phyloP scores from a whole-genome alignment of 2,329 filamentous ascomycete genomes.

The Biscogniauxia marginata region DNA sequence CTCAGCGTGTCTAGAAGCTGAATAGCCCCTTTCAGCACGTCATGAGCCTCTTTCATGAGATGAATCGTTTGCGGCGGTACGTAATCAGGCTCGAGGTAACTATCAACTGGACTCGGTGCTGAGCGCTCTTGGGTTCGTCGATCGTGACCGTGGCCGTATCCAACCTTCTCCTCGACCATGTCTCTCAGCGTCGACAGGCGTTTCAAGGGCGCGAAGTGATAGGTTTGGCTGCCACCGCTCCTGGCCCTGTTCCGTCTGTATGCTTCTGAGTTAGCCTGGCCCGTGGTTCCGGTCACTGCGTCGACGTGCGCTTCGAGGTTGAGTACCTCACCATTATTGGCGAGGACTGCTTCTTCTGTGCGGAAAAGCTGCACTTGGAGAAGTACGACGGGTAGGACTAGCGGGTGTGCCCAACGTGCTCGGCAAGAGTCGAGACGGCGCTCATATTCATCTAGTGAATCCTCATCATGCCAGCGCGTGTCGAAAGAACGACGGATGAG shows the following conservation, averaged over 20 bases:
- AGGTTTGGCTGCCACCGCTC: conserved; percentile 11
- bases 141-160: conserved; percentile 3
- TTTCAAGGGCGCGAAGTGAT: conserved; percentile 24
- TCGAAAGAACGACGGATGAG: conserved; percentile 45
- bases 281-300: conserved; percentile 38
- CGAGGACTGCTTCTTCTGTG: conserved; percentile 43
- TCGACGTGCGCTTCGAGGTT: conserved; percentile 43
- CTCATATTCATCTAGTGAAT: conserved; percentile 47
- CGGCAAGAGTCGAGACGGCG: conserved; percentile 44
- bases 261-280: conserved; percentile 25
- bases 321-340: conserved; percentile 43
- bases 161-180: conserved; percentile 26
- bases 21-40: conserved; percentile 45
- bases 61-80: conserved; percentile 45
- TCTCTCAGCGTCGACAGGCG: conserved; percentile 27
- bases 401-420: conserved; percentile 45
- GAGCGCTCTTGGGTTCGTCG: conserved; percentile 11
- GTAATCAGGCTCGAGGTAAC: conserved; percentile 30
- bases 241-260: conserved; percentile 18
- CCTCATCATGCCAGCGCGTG: conserved; percentile 39
- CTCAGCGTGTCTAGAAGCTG: conserved; percentile 45
- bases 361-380: conserved; percentile 46
- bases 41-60: conserved; percentile 47
- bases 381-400: conserved; percentile 45
- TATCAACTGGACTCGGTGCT: conserved; percentile 2